Evolutionary conservation across 139 green algal genomes (phyloP).

Genomic region (Closterium sp.): DNA sequence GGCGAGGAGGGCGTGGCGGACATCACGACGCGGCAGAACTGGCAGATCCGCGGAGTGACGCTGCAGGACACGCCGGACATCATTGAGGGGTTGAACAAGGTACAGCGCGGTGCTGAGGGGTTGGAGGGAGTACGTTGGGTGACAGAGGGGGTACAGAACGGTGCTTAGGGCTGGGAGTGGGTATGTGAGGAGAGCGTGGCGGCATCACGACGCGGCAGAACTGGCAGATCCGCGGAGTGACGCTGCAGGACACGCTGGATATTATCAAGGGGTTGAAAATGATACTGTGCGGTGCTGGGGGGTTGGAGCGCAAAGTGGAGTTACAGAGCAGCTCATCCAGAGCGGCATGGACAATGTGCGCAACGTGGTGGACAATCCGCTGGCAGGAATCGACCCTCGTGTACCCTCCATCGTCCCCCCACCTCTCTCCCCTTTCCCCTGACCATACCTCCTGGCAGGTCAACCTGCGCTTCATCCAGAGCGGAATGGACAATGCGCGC

Average conservation of each 20-base stretch:
- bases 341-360: conserved; percentile 96
- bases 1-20: conserved; percentile 86
- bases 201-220: conserved; percentile 96
- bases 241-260: conserved; percentile 57
- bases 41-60: conserved; percentile 88
- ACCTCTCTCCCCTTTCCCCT: too few species aligned
- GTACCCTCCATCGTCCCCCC: too few species aligned
- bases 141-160: too few species aligned
- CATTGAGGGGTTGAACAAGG: conserved; percentile 59
- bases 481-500: conserved; percentile 97
- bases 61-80: conserved; percentile 65
- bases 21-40: conserved; percentile 96
- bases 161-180: too few species aligned
- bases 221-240: conserved; percentile 90
- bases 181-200: conserved; percentile 69
- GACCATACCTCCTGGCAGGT: conserved; percentile 2
- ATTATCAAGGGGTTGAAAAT: conserved; percentile 64
- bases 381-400: conserved; percentile 86
- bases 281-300: neutral
- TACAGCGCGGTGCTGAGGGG: neutral
- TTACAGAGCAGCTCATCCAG: conserved; percentile 77
- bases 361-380: conserved; percentile 84
- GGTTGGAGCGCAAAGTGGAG: too few species aligned
- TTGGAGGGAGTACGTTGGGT: neutral
- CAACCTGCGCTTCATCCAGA: conserved; percentile 79